These are phyloP conservation scores for Panaeolus papilionaceus DNA, from an alignment of 768 basidiomycete species.

Conservation along the genomic window DNA sequence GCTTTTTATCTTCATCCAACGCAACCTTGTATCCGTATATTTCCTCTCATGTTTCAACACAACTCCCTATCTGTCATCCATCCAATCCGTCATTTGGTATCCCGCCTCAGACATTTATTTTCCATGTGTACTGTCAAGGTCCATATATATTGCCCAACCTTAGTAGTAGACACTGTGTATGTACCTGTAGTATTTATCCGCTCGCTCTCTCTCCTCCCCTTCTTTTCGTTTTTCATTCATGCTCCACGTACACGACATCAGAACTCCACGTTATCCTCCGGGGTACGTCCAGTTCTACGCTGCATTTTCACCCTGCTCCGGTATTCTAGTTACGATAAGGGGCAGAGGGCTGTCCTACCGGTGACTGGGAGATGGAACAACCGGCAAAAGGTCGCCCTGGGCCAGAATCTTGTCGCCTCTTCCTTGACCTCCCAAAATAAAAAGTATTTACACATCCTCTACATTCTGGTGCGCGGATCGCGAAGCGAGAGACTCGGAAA, in stretches of 20 bases:
- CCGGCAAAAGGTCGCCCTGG: neutral
- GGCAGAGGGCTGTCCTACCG: slow-evolving; percentile 8
- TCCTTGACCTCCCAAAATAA: slow-evolving; percentile 3
- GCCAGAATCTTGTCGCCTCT: neutral
- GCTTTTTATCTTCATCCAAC: neutral
- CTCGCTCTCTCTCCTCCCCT: neutral
- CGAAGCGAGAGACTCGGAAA: neutral
- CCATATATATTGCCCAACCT: slow-evolving; percentile 13
- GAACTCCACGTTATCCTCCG: slow-evolving; percentile 14
- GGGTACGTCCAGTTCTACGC: slow-evolving; percentile 9
- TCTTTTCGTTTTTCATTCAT: neutral
- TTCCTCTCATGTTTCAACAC: slow-evolving; percentile 9
- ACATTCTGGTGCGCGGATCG: neutral
- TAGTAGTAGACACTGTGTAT: slow-evolving; percentile 11
- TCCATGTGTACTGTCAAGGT: slow-evolving; percentile 9
- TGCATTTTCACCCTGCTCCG: slow-evolving; percentile 8
- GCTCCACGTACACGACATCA: slow-evolving; percentile 13
- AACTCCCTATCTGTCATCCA: neutral
- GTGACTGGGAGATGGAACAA: slow-evolving; percentile 4
- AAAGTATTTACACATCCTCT: slow-evolving; percentile 11
- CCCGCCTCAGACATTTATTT: neutral
- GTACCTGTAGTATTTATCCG: slow-evolving; percentile 14
- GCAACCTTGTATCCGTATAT: slow-evolving; percentile 8
- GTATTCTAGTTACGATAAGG: slow-evolving; percentile 2
- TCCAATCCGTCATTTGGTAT: slow-evolving; percentile 8